A percentile compares a stretch with the other conserved stretches of the same genome.
These are phyloP conservation scores for Mortierella sp. DNA, from an alignment of 371 early-diverging fungal genomes.

Conservation along the genomic window DNA sequence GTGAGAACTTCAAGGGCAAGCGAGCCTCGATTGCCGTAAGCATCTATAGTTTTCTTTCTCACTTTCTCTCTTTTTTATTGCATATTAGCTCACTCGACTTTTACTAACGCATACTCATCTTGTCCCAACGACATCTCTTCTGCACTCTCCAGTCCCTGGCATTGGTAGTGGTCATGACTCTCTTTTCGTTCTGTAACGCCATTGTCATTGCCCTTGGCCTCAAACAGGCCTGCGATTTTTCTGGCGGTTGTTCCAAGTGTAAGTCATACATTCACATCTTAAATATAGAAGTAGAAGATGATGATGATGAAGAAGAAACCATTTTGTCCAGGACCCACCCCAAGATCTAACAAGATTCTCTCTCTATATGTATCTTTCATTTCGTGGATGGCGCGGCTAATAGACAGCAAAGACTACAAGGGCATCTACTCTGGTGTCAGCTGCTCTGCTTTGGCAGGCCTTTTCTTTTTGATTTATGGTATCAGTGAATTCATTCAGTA, in stretches of 20 bases:
- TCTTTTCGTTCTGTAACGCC: slow-evolving; percentile 25
- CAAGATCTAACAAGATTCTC: too few species aligned
- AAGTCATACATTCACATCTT: not conserved
- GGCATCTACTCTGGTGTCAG: slow-evolving; percentile 19
- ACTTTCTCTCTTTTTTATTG: not conserved
- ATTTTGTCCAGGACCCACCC: too few species aligned
- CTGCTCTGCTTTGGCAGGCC: slow-evolving; percentile 14
- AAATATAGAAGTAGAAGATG: too few species aligned
- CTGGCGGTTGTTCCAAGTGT: not conserved
- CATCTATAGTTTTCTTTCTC: not conserved
- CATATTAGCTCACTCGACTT: not conserved
- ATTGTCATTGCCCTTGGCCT: slow-evolving; percentile 18
- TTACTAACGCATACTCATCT: not conserved
- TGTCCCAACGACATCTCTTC: not conserved
- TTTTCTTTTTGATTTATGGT: slow-evolving; percentile 25
- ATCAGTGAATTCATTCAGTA: slow-evolving; percentile 21
- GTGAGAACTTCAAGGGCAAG: slow-evolving; percentile 33
- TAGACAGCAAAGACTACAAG: not conserved
- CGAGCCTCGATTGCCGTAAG: slow-evolving; percentile 18
- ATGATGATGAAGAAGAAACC: too few species aligned
- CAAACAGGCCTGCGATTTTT: not conserved
- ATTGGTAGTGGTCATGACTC: slow-evolving; percentile 10
- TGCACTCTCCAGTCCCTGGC: slow-evolving; percentile 8
- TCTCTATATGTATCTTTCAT: too few species aligned
- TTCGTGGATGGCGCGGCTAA: too few species aligned